Base-by-base conservation (phyloP, 2,329 filamentous ascomycete species). In the Verticillium tricorpus region DNA sequence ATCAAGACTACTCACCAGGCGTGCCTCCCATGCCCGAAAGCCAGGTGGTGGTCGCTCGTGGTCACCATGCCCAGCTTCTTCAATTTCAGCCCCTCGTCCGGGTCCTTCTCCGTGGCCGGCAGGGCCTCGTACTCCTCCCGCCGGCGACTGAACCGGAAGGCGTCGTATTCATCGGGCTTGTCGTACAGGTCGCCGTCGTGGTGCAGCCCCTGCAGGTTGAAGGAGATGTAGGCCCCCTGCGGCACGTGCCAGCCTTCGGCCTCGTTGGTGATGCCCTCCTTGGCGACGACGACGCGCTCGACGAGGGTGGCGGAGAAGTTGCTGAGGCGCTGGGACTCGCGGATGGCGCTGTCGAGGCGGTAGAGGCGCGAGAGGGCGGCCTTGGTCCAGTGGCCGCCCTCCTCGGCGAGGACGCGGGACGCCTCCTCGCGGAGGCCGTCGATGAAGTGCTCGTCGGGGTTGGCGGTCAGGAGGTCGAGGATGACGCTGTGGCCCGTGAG, bases 1-100 rank as follows among this genome's bases (percentile, higher is more conserved):
- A 28, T 0, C 5, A 64, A 66, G 67, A 69, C 22, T 63, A 68
- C 73, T 63, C 60, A 76, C 75, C 69, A 82, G 2, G 80, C 82
- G 68, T 87, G 83, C 64, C 80, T 74, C 8, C 85, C 85, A 63
- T 86, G 82, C 0, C 85, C 84, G 69, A 87, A 88, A 0, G 80
- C 74, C 22, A 86, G 68, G 65, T 84, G 80, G 8, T 73, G 69
- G 40, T 80, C 74, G 39, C 79, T 81, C 2, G 84, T 85, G 5
- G 82, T 82, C 14, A 85, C 80, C 74, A 87, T 79, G 3, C 82
- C 78, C 17, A 80, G 65, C 69, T 80, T 77, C 54, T 77, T 78
- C 17, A 70, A 67, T 52, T 67, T 68, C 55, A 80, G 64, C 0
- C 68, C 70, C 14, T 74, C 73, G 2, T 71, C 72, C 1, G 64